Evolutionary conservation across 2,329 filamentous ascomycete species (phyloP).

Genomic region (Graphilbum fragrans): DNA sequence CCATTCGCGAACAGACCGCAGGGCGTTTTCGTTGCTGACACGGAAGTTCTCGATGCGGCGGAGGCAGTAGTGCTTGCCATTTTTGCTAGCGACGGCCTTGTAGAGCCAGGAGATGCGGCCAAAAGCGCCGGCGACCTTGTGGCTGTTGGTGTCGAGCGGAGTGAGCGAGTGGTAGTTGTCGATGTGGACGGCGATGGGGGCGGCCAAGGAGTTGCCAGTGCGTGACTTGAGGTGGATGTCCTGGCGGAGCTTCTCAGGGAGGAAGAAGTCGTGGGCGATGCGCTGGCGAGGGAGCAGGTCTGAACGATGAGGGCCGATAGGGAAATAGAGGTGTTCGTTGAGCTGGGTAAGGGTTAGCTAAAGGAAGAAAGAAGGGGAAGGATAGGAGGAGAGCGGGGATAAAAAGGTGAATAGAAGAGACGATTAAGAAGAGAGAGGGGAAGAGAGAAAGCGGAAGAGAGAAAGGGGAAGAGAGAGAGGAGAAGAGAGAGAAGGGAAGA

Average conservation of each 20-base stretch:
- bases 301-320: constrained; percentile 69
- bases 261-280: constrained; percentile 80
- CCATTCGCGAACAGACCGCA: constrained; percentile 79
- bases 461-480: neutral
- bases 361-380: too few relatives aligned
- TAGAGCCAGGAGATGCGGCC: constrained; percentile 90
- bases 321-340: constrained; percentile 88
- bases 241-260: constrained; percentile 75
- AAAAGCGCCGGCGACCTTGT: constrained; percentile 37
- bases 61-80: constrained; percentile 78
- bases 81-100: constrained; percentile 82
- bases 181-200: constrained; percentile 41
- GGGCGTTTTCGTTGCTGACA: constrained; percentile 78
- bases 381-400: neutral
- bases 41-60: constrained; percentile 82
- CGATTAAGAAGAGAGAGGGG: neutral
- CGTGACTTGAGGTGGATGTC: constrained; percentile 83
- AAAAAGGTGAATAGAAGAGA: too few relatives aligned
- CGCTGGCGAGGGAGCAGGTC: constrained; percentile 77
- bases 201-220: constrained; percentile 68
- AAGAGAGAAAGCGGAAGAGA: neutral
- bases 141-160: constrained; percentile 66
- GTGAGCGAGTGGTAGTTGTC: constrained; percentile 83
- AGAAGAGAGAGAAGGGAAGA: neutral
- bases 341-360: constrained; percentile 41